Evolutionary conservation across 2,329 filamentous ascomycete genomes (phyloP).

Genomic region (Sarocladium brachiariae): DNA sequence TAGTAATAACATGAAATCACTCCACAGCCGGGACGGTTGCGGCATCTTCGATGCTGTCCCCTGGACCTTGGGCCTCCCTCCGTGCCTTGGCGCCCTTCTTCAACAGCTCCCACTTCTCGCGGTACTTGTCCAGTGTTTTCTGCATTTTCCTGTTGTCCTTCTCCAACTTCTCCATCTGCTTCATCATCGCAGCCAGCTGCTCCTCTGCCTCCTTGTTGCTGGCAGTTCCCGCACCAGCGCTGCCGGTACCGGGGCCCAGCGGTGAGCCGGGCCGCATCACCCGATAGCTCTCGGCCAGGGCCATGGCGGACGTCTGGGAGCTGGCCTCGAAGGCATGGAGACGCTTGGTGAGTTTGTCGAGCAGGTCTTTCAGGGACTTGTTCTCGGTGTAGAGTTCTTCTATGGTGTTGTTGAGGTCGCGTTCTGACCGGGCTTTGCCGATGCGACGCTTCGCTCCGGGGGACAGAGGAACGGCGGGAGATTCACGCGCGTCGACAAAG

Average conservation of each 20-base stretch:
- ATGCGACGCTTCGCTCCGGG: constrained; percentile 33
- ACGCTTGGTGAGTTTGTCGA: constrained; percentile 79
- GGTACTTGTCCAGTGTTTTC: constrained; percentile 50
- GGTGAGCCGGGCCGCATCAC: constrained; percentile 53
- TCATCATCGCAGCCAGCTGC: constrained; percentile 48
- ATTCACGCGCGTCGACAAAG: constrained; percentile 83
- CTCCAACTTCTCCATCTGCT: constrained; percentile 62
- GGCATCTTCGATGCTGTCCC: constrained; percentile 28
- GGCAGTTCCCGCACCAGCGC: constrained; percentile 30
- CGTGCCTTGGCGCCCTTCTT: constrained; percentile 56
- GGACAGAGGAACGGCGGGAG: constrained; percentile 39
- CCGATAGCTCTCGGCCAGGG: constrained; percentile 77
- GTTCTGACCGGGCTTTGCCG: constrained; percentile 34
- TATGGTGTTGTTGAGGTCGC: constrained; percentile 56
- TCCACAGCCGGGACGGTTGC: not conserved
- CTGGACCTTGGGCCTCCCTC: constrained; percentile 32
- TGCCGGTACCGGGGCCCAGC: constrained; percentile 20
- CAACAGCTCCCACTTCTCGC: constrained; percentile 54
- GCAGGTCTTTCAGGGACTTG: constrained; percentile 71
- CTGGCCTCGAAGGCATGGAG: constrained; percentile 92
- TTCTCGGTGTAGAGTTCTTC: constrained; percentile 91
- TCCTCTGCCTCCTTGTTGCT: constrained; percentile 58
- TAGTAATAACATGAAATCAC: too few species aligned
- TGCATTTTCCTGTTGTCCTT: constrained; percentile 49
- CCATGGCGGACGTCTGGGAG: constrained; percentile 79